Base-by-base conservation (phyloP, 257 asterid genomes). In the Jacaranda mimosifolia region DNA sequence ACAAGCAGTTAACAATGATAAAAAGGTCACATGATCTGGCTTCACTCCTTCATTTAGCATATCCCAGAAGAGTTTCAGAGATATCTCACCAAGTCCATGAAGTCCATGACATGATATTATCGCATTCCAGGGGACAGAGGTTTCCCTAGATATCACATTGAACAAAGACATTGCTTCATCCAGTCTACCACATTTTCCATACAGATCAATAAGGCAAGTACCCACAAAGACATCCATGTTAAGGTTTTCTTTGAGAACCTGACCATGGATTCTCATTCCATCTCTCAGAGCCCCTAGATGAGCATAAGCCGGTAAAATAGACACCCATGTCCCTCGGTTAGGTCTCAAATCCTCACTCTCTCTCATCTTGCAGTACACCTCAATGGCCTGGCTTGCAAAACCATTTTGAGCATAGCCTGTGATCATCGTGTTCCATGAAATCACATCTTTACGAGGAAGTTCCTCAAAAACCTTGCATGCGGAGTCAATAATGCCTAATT, bases 371-470 rank as follows among this genome's bases (percentile, higher is more conserved):
- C 14, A 36, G 84, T 84, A 90, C 38, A 85, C 56, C 65, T 83
- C 89, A 67, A 85, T 75, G 65, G 97, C 93, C 79, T 90, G 94
- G 40, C 84, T 86, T 32, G 97, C 97, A 38, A 89, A 83, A 76
- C 97, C 98, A 71, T 94, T 94, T 79, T 94, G 98, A 69, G 97
- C 87, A 85, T 87, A 91, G 39, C 98, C 91, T 18, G 88, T 78
- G 60, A 94, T 90, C 88, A 94, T 82, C 49, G 98, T 85, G 87
- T 89, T 93, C 96, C 97, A 93, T 17, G 98, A 86, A 79, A 94
- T 86, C 42, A 84, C 87, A 79, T 91, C 97, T 77, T 87, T 94
- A 72, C 68, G 46, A 73, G 86, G 87, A 73, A 89, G 80, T 48
- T 76, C 80, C 13, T 87, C 86, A 72, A 94, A 94, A 58, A 87